These are phyloP conservation scores for Fusarium udum DNA, from an alignment of 2,329 filamentous ascomycete genomes.

Conservation along the genomic window DNA sequence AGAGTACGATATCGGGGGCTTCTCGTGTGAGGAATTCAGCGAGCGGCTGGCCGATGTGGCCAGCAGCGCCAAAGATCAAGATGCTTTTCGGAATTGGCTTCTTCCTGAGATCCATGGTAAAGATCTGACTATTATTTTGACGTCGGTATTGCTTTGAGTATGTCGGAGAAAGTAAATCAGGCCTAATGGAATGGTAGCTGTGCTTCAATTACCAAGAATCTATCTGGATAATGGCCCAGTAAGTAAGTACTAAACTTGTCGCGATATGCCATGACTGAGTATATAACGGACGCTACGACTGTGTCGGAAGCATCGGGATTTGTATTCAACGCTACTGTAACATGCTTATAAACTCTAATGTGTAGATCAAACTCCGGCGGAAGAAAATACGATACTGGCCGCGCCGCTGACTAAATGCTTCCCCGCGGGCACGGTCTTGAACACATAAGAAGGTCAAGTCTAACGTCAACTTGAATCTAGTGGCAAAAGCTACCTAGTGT, in stretches of 20 bases:
- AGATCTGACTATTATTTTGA: rapidly evolving
- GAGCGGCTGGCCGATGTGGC: background rate
- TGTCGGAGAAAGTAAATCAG: rapidly evolving
- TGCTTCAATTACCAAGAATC: background rate
- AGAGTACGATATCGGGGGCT: background rate
- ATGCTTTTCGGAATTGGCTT: background rate
- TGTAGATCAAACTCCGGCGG: rapidly evolving
- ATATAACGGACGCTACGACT: rapidly evolving
- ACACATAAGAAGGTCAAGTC: too few relatives aligned
- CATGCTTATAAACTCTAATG: background rate
- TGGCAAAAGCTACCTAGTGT: too few relatives aligned
- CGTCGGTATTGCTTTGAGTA: rapidly evolving
- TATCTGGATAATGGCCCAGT: background rate
- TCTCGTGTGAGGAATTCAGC: background rate
- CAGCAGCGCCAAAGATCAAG: background rate
- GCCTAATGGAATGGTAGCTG: background rate
- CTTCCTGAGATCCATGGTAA: background rate
- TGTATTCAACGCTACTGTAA: rapidly evolving
- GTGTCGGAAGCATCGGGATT: rapidly evolving
- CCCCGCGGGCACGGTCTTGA: background rate
- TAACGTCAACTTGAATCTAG: too few relatives aligned
- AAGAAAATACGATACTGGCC: background rate
- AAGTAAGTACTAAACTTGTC: background rate
- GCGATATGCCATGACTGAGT: rapidly evolving
- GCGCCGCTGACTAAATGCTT: background rate